phyloP scores from a whole-genome alignment of 2,329 filamentous ascomycete genomes.

The Aspergillus puulaauensis region DNA sequence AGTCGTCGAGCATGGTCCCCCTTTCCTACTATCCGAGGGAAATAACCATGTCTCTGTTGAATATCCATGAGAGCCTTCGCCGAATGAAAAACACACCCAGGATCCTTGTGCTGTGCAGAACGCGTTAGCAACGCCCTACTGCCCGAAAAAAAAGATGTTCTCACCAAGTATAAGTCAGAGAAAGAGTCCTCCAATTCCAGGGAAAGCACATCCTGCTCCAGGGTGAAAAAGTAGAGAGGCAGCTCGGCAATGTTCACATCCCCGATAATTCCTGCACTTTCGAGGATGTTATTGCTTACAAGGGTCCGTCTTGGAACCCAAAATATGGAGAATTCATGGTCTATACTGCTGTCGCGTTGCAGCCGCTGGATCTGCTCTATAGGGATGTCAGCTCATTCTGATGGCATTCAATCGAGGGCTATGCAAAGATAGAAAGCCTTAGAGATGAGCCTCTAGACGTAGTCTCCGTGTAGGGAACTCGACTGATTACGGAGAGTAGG shows the following conservation, averaged over 20 bases:
- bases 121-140: background rate
- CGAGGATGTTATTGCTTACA: constrained; percentile 85
- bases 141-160: constrained; percentile 13
- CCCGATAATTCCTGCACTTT: constrained; percentile 88
- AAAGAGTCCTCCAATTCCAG: constrained; percentile 87
- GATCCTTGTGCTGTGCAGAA: constrained; percentile 69
- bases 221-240: constrained; percentile 82
- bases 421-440: constrained; percentile 42
- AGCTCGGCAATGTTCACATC: constrained; percentile 88
- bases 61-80: constrained; percentile 92
- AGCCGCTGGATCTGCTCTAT: constrained; percentile 88
- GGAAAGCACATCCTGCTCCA: constrained; percentile 89
- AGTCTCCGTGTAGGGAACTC: constrained; percentile 51
- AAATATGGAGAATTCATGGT: constrained; percentile 95
- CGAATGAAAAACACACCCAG: constrained; percentile 83
- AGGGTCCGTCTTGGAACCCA: constrained; percentile 92
- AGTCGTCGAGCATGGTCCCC: constrained; percentile 90
- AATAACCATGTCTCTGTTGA: constrained; percentile 87
- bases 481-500: constrained; percentile 57
- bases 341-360: constrained; percentile 80
- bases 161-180: constrained; percentile 76
- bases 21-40: constrained; percentile 92
- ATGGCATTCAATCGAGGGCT: constrained; percentile 48
- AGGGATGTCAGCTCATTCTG: constrained; percentile 58
- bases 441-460: constrained; percentile 38